A percentile compares a stretch with the other conserved stretches of the same genome.
Conservation (phyloP, 1,139 yeast species). For the Magnusiomyces tetraspermus region DNA sequence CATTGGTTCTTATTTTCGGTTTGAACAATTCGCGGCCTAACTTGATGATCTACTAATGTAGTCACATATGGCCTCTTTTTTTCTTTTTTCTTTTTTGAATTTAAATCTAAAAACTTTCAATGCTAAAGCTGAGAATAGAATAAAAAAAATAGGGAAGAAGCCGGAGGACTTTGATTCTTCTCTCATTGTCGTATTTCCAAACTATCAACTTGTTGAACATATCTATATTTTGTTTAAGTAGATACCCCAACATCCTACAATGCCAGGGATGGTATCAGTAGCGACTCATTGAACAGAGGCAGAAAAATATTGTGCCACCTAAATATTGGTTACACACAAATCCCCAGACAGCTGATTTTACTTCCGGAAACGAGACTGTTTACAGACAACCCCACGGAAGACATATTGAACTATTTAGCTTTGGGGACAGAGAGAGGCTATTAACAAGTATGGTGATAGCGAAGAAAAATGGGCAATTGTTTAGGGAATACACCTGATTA, state of each 20-base stretch:
- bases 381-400: slow-evolving; percentile 43
- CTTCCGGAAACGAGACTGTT: slow-evolving; percentile 47
- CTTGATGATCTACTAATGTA: no score
- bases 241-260: slow-evolving; percentile 21
- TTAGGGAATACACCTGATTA: slow-evolving; percentile 63
- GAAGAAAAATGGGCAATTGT: slow-evolving; percentile 83
- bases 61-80: no score
- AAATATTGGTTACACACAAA: slow-evolving; percentile 56
- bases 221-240: slow-evolving; percentile 55
- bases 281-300: slow-evolving; percentile 44
- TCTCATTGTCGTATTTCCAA: slow-evolving; percentile 45
- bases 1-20: no score
- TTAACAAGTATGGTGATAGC: slow-evolving; percentile 72
- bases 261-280: slow-evolving; percentile 25
- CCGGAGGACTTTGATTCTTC: slow-evolving; percentile 13
- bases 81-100: no score
- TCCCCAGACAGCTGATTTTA: slow-evolving; percentile 25
- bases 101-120: not conserved
- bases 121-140: not conserved
- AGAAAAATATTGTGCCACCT: slow-evolving; percentile 72
- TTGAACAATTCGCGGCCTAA: no score
- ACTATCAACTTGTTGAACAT: slow-evolving; percentile 66
- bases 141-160: not conserved
- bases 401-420: slow-evolving; percentile 50
- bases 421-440: slow-evolving; percentile 49